Evolutionary conservation across 1,284 basidiomycete species (phyloP), one percentile per base, ranked within the genome.

Genomic region (Apiotrichum gamsii): DNA sequence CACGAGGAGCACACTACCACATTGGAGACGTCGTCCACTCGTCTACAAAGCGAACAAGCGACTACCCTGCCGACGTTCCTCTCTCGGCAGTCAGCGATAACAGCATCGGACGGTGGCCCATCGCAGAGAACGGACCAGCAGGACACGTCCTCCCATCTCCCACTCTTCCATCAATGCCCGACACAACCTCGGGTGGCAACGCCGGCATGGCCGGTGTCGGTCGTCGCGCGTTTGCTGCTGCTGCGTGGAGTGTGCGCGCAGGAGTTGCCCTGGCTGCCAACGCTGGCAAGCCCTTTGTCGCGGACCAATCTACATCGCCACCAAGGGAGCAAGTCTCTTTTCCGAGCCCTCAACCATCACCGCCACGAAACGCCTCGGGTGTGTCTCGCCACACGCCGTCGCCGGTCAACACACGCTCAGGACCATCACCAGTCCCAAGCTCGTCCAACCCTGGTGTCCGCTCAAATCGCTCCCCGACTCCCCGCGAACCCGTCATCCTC

Each of bases 151-250:
- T 42, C 21, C 37, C 39, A 14, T 51, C 50, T 25, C 52, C 56
- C 13, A 53, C 50, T 3, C 46, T 61, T 33, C 25, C 25, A n/a
- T n/a, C n/a, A n/a, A n/a, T n/a, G n/a, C 76, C 81, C 5, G 81
- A 88, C 61, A 88, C 86, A 14, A 81, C 82, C 59, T 78, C 65
- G 9, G 87, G 87, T 4, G 87, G 87, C 2, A 82, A 78, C 52
- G 87, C 87, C 6, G 88, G 88, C 0, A 90, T 90, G 87, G 88
- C 88, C 0, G 88, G 88, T 15, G 87, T 91, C 3, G 88, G 88
- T 5, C 74, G 88, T 51, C 75, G 88, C 52, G 88, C 85, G 0
- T 90, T 91, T 55, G 84, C 83, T 2, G 85, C 87, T 8, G 87
- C 80, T 8, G 83, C 85, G 3, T 72, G 69, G 69, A 61, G 63